A percentile compares a stretch with the other conserved stretches of the same genome.
phyloP scores from a whole-genome alignment of 805 yeast genomes.

The Vanderwaltozyma polyspora region DNA sequence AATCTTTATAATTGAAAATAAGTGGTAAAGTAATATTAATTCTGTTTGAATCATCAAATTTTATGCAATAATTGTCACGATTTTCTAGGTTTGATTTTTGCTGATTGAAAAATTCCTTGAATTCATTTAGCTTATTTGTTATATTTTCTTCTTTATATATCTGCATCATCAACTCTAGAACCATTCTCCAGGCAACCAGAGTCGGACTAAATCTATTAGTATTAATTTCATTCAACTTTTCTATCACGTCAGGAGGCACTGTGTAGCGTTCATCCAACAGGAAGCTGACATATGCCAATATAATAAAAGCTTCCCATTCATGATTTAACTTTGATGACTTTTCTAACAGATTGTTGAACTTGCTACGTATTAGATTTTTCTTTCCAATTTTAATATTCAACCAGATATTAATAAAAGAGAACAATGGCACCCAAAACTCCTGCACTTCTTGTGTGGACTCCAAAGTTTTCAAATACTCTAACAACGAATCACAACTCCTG shows the following conservation, averaged over 20 bases:
- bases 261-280: constrained; percentile 10
- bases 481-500: constrained; percentile 14
- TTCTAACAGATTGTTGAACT: constrained; percentile 5
- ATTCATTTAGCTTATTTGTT: constrained; percentile 15
- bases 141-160: constrained; percentile 22
- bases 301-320: constrained; percentile 11
- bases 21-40: constrained; percentile 10
- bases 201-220: constrained; percentile 5
- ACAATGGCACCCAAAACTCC: constrained; percentile 12
- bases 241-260: constrained; percentile 5
- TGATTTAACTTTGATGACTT: background rate
- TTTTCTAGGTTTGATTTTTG: constrained; percentile 7
- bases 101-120: constrained; percentile 16
- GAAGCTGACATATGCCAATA: constrained; percentile 9
- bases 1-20: constrained; percentile 17
- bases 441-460: background rate
- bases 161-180: constrained; percentile 13
- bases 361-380: constrained; percentile 4
- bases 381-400: constrained; percentile 8
- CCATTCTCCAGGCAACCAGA: constrained; percentile 18
- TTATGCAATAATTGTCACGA: constrained; percentile 3
- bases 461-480: constrained; percentile 6
- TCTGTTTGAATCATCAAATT: constrained; percentile 6
- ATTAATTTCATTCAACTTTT: constrained; percentile 1
- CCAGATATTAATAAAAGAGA: constrained; percentile 9